Base-by-base conservation (phyloP, 305 asterid species). In the Solanum aculeatissimum region DNA sequence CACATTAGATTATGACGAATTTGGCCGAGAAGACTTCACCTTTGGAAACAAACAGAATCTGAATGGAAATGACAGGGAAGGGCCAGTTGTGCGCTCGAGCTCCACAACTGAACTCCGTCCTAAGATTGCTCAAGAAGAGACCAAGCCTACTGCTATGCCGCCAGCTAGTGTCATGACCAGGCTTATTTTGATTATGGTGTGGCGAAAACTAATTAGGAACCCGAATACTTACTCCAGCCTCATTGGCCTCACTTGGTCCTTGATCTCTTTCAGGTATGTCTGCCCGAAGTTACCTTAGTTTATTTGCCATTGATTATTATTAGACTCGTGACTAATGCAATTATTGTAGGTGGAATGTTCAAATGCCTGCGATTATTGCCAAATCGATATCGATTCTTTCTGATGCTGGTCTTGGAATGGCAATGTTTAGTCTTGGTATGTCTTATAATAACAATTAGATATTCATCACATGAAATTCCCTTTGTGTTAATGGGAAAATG, bases 361-460 rank as follows among this genome's bases (percentile, higher is more conserved):
- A 88, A 86, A 96, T 96, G 99, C 99, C 99, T 8, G 97, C 95
- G 0, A 96, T 96, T 2, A 72, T 94, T 2, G 98, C 97, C 4
- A 92, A 96, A 82, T 96, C 98, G 2, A 96, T 96, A 42, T 51
- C 97, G 10, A 96, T 96, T 75, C 72, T 94, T 47, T 94, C 98
- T 15, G 98, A 96, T 89, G 99, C 99, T 47, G 98, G 98, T 66
- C 99, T 96, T 65, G 99, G 99, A 75, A 94, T 96, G 99, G 99
- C 99, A 2, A 95, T 95, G 99, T 95, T 95, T 86, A 95, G 99
- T 89, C 98, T 95, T 53, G 99, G 99, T 94, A 88, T 35, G 85
- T 10, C 47, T 18, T 27, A 21, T 51, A 58, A 35, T 27, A 27
- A 51, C 29, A 8, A 25, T 10, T 9, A 49, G 10, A 4, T 6